Base-by-base conservation (phyloP, 805 yeast species). In the Pichia ethanolica region DNA sequence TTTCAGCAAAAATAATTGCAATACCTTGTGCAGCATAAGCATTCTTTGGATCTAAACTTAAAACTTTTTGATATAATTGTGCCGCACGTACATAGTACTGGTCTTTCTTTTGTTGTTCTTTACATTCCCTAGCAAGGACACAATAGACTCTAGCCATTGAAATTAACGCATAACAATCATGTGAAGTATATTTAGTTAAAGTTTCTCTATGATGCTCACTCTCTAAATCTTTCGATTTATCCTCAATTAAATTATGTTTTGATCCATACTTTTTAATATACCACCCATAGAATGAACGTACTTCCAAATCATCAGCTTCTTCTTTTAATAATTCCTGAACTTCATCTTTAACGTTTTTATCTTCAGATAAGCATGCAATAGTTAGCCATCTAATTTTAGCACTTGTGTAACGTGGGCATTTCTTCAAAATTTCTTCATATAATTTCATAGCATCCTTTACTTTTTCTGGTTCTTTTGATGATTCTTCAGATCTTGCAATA, bases 11-110 rank as follows among this genome's bases (percentile, higher is more conserved):
- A 5, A 89, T 81, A 49, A 93, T 89, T 1, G 97, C 98, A 53
- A 93, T 75, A 48, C 99, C 99, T 67, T 93, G 99, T 1, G 99
- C 98, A 5, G 99, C 99, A 70, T 83, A 93, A 1, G 90, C 91
- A 63, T 91, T 88, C 56, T 77, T 73, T 3, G 90, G 80, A 68
- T 93, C 98, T 32, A 89, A 68, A 45, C 86, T 82, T 47, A 93
- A 70, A 1, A 89, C 97, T 68, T 93, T 93, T 60, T 89, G 86
- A 65, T 81, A 91, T 51, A 93, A 72, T 67, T 91, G 97, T 12
- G 90, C 85, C n/a, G 97, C 97, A 66, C 96, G 81, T 42, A 83
- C 72, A 63, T 85, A 91, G 48, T 89, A 84, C 55, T 83, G 86
- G 56, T 81, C 80, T 53, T 77, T 76, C 64, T 81, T 86, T 28